Evolutionary conservation across 805 yeast genomes (phyloP), one percentile per base, ranked within the genome.

Genomic region (Yarrowia hollandica): DNA sequence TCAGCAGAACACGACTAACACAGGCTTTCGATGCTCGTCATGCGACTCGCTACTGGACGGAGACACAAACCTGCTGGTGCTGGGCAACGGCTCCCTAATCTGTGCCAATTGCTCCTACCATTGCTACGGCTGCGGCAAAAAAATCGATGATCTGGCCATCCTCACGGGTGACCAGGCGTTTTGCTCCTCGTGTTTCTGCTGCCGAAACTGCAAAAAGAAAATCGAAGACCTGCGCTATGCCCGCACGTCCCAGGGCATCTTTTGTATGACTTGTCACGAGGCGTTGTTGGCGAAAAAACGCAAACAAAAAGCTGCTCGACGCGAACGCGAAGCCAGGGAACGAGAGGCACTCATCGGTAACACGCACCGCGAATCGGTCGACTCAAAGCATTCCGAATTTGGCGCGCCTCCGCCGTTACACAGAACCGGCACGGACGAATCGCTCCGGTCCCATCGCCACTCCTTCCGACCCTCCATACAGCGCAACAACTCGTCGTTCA

Each of bases 161-260:
- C 77, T 92, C 30, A 90, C 98, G 1, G 96, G 97, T 22, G 95
- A 94, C 65, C 92, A 88, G 69, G 97, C 98, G 2, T 94, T 89
- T 71, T 94, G 98, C 71, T 82, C 95, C 8, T 78, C 79, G 52
- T 92, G 99, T 72, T 94, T 92, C 75, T 83, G 83, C 66, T 92
- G 99, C 72, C 82, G 92, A 54, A 85, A 88, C 65, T 92, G 99
- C 75, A 85, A 86, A 69, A 81, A 81, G 62, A 84, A 85, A 60
- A 92, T 92, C 62, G 95, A 87, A 68, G 96, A 92, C 72, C 75
- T 91, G 64, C 79, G 90, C 64, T 94, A 94, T 70, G 97, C 97
- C 14, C 80, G 96, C 68, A 92, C 97, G 0, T 85, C 91, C 38
- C 91, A 88, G 67, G 98, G 98, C 0, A 75, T 92, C 42, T 91